Conservation (phyloP, 352 stramenopile species). For the Phytophthora citricola region DNA sequence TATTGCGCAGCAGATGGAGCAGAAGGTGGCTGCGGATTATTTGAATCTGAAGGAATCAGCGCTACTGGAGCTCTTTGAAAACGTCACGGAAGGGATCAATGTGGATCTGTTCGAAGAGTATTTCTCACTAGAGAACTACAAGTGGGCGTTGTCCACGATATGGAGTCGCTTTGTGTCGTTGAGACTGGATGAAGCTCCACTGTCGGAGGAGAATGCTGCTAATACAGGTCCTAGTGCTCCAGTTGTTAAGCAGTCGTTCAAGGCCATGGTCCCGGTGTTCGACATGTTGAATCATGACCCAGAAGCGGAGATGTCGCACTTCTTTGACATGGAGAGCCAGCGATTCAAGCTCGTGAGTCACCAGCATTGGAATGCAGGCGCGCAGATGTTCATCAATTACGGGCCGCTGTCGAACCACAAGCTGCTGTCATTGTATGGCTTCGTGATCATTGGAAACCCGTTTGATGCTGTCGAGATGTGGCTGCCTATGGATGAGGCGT, state of each 20-base stretch:
- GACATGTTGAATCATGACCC: conserved; percentile 90
- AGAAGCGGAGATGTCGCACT: conserved; percentile 76
- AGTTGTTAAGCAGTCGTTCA: conserved; percentile 49
- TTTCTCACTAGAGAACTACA: conserved; percentile 79
- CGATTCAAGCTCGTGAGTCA: conserved; percentile 74
- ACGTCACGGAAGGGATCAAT: conserved; percentile 36
- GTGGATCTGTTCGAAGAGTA: conserved; percentile 39
- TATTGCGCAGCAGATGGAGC: conserved; percentile 69
- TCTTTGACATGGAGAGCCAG: conserved; percentile 56
- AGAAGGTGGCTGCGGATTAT: conserved; percentile 65
- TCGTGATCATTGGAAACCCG: conserved; percentile 71
- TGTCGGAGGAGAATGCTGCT: conserved; percentile 6
- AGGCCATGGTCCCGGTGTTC: conserved; percentile 87
- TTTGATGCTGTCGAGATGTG: conserved; percentile 81
- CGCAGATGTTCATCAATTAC: conserved; percentile 86
- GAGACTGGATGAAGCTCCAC: conserved; percentile 33
- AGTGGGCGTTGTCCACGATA: conserved; percentile 87
- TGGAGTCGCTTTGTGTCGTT: conserved; percentile 89
- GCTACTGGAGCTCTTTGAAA: conserved; percentile 60
- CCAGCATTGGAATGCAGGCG: conserved; percentile 74
- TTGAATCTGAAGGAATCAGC: conserved; percentile 42
- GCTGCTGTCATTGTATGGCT: conserved; percentile 81
- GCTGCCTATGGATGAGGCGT: conserved; percentile 65
- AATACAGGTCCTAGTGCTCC: neutral
- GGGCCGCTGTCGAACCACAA: conserved; percentile 86